Evolutionary conservation across 192 early-diverging fungal genomes (phyloP), one percentile per base, ranked within the genome.

Genomic region (Backusella morwellensis): DNA sequence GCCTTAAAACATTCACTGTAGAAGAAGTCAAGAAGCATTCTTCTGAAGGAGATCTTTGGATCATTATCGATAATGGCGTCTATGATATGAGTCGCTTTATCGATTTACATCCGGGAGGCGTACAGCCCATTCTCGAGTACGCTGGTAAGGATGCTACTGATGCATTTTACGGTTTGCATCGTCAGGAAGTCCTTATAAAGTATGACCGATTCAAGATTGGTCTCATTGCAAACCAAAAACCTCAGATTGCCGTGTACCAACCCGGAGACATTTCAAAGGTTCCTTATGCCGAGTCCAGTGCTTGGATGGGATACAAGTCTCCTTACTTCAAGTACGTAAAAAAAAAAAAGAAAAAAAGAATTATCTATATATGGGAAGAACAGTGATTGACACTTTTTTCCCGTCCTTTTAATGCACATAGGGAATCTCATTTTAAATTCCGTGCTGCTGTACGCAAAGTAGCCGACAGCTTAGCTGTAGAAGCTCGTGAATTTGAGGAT

Each of bases 91-190:
- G 86, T 26, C 80, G 74, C 66, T 90, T 90, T 77, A 76, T 88
- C 72, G 80, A 85, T 67, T 74, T 88, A 7, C 89, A 90, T 72
- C 90, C 89, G 14, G 90, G 89, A 75, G 90, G 90, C 56, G 82
- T 79, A 56, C 41, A 40, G 47, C 78, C 94, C 68, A 87, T 95
- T 40, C 77, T 95, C 19, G 91, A 93, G 77, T 88, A 92, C 42
- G 93, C 93, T 32, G 95, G 95, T 54, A 88, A 85, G 44, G 95
- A 96, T 79, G 95, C 95, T n/a, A 88, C 92, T 34, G 78, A 76
- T 34, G 82, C 50, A 26, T 84, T 84, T 7, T 84, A 84, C 42
- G 79, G 79, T 40, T 68, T 84, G n/a, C 82, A 84, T 73, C 73
- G 82, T 63, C 82, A 84, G 74, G 82, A 85, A 63, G 83, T 93